Evolutionary conservation across 352 stramenopile species (phyloP).

Genomic region (Phytopythium kandeliae): DNA sequence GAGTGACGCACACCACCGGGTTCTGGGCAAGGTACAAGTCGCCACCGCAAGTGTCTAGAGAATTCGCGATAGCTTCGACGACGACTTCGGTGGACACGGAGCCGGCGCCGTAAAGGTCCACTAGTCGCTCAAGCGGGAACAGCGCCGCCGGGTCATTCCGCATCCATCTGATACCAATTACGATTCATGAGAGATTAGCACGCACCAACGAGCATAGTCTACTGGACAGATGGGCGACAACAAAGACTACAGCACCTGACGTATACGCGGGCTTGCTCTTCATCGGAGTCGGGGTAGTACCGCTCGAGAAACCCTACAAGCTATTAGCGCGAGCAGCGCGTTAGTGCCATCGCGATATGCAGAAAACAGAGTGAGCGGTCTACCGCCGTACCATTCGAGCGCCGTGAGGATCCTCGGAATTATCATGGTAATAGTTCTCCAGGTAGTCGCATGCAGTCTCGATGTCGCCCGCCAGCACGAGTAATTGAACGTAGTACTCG

Average conservation of each 20-base stretch:
- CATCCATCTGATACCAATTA: slow-evolving; percentile 33
- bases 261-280: slow-evolving; percentile 32
- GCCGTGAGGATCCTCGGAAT: slow-evolving; percentile 52
- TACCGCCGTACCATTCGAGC: slow-evolving; percentile 52
- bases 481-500: slow-evolving; percentile 68
- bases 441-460: slow-evolving; percentile 61
- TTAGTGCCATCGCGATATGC: slow-evolving; percentile 7
- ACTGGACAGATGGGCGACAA: background rate
- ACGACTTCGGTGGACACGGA: slow-evolving; percentile 28
- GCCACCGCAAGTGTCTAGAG: slow-evolving; percentile 50
- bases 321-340: slow-evolving; percentile 7
- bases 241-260: slow-evolving; percentile 13
- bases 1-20: slow-evolving; percentile 17
- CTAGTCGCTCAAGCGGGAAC: slow-evolving; percentile 44
- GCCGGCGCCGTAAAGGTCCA: slow-evolving; percentile 35
- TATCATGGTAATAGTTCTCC: slow-evolving; percentile 61
- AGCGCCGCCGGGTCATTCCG: slow-evolving; percentile 41
- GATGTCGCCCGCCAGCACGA: slow-evolving; percentile 56
- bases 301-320: slow-evolving; percentile 32
- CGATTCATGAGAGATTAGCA: slow-evolving; percentile 6
- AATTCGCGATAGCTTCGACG: slow-evolving; percentile 29
- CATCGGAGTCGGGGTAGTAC: slow-evolving; percentile 41
- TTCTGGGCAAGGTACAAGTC: slow-evolving; percentile 41
- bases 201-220: background rate
- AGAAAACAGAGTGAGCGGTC: background rate